Base-by-base conservation (phyloP, 148 eudicot species). In the Fagopyrum homotropicum region DNA sequence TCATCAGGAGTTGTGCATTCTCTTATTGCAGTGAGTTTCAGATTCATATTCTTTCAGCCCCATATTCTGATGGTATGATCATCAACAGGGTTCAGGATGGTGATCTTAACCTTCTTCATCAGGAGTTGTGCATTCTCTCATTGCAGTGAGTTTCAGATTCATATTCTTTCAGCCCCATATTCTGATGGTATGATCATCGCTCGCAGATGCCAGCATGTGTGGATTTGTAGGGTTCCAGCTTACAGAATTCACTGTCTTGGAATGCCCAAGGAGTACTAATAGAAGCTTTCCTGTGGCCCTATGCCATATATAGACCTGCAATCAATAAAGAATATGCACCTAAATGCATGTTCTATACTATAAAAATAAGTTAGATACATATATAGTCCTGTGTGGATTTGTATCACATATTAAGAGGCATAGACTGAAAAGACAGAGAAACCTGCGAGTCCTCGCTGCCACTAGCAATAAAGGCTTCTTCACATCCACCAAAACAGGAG, bases 381-480 rank as follows among this genome's bases (percentile, higher is more conserved):
- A 69, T 92, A 6, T 91, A 86, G 29, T 81, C 85, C 73, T 22
- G 26, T 22, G 26, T 22, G 26, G 26, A 22, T 22, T 16, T 56
- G 17, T n/a, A 8, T 3, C 29, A 56, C 17, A 22, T 22, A 56
- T 15, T 17, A 56, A 5, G 61, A 56, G 61, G 61, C 61, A 56
- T 56, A 17, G 17, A 54, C n/a, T 56, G 69, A 75, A 79, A 45
- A 46, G 68, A 15, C 8, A 55, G 9, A 45, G 56, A 11, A 84
- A 93, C 97, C 97, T 91, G 96, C 51, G 98, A 91, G 77, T 94
- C 97, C 84, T 94, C 93, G 73, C 98, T 91, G 54, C 98, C 98
- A 76, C 97, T 90, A 72, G 97, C 96, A 80, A 94, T 86, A 79
- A 94, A 94, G 45, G 97, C 88, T 87, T 94, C 91, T 19, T 88